Conservation (phyloP, 148 eudicot species). For the Amaranthus palmeri region DNA sequence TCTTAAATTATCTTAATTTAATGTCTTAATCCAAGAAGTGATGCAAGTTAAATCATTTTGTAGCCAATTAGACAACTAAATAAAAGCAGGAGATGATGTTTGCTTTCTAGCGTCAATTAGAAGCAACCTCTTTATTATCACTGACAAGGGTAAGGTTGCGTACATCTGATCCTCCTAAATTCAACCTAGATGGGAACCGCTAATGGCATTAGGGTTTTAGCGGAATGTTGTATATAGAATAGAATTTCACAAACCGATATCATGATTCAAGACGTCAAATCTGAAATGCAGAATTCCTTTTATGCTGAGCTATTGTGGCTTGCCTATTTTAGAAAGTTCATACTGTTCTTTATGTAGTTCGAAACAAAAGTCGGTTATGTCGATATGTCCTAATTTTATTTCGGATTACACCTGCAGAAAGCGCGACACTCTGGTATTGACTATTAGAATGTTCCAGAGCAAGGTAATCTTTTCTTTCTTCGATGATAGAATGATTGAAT, state of each 20-base stretch:
- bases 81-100: neutral
- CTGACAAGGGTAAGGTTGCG: too few species aligned
- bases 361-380: neutral
- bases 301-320: neutral
- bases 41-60: neutral
- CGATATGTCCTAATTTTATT: neutral
- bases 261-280: neutral
- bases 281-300: neutral
- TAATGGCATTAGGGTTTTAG: too few species aligned
- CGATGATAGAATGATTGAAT: neutral
- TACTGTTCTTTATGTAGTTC: neutral
- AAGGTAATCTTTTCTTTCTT: conserved; percentile 47
- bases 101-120: neutral
- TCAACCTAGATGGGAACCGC: too few species aligned
- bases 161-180: too few species aligned
- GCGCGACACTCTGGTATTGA: conserved; percentile 82
- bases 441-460: conserved; percentile 86
- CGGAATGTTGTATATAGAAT: neutral
- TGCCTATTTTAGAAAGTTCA: neutral
- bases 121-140: neutral
- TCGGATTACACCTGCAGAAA: conserved; percentile 41
- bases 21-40: too few species aligned
- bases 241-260: neutral
- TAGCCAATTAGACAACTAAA: neutral
- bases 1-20: neutral